Base-by-base conservation (phyloP, 352 stramenopile genomes). In the Phytopythium chamaehyphon region DNA sequence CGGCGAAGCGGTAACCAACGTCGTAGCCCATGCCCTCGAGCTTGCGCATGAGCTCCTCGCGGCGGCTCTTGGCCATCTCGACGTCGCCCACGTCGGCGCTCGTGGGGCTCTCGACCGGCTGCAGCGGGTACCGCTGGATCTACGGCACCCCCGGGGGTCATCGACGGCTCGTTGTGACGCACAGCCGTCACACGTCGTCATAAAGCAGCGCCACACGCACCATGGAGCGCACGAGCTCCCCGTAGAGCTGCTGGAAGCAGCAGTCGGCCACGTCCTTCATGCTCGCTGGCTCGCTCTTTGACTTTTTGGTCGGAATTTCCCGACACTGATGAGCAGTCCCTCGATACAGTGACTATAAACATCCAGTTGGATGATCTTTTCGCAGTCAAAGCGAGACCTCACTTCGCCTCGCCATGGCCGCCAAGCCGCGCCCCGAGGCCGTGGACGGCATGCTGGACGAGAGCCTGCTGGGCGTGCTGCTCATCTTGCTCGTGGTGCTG, bases 181-280 rank as follows among this genome's bases (percentile, higher is more conserved):
- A 5, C 28, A 33, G 28, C 28, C 5, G 5, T 9, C 9, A 5
- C 28, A 5, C 28, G 9, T 10, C 28, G 5, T 7, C 15, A 19
- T 18, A 36, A 33, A 48, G 7, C 26, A 1, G 7, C 44, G 23
- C 24, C 4, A 28, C 0, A 71, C 64, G 57, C 49, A 93, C 84
- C 82, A 93, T 83, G 11, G 82, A 90, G 60, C 84, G 82, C 70
- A 94, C 83, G 37, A 91, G 71, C 69, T 94, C 82, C 44, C 73
- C 84, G 51, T 88, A 94, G 55, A 94, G 75, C 67, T 94, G 84
- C 70, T 90, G 77, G 71, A 94, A 91, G 74, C 82, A 88, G 62
- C 79, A 83, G 40, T 94, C 84, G 2, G 84, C 82, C 35, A 94
- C 80, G 46, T 94, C 84, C 55, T 90, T 92, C 80, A 90, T 90